A percentile compares a stretch with the other conserved stretches of the same genome.
Conservation (phyloP, 202 grass and related monocot genomes). For the Cymbopogon flexuosus region DNA sequence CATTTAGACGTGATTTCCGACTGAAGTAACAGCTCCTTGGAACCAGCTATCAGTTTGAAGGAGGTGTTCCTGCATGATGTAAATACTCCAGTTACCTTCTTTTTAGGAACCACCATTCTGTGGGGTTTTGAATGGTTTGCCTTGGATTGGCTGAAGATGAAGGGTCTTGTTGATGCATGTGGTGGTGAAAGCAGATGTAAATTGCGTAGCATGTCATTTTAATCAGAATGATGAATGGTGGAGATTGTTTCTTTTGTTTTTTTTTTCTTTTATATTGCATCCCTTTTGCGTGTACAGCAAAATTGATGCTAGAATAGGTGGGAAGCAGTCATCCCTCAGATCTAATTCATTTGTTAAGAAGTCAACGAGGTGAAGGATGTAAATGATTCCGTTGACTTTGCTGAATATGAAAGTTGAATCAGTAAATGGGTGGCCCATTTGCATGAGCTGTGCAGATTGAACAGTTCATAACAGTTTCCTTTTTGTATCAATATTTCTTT, state of each 20-base stretch:
- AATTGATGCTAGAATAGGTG: slow-evolving; percentile 39
- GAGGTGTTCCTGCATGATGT: slow-evolving; percentile 38
- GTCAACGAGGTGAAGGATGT: slow-evolving; percentile 28
- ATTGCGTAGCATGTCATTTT: slow-evolving; percentile 26
- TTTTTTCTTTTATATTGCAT: slow-evolving; percentile 1
- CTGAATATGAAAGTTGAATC: slow-evolving; percentile 1
- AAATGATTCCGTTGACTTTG: slow-evolving; percentile 42
- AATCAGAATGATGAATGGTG: slow-evolving; percentile 29
- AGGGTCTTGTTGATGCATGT: slow-evolving; percentile 37
- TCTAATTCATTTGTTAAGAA: slow-evolving; percentile 51
- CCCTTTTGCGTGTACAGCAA: slow-evolving; percentile 42
- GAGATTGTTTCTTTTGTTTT: not conserved
- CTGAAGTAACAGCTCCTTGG: slow-evolving; percentile 50
- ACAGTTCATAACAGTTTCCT: not conserved
- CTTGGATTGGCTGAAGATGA: slow-evolving; percentile 33
- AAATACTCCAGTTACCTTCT: slow-evolving; percentile 36
- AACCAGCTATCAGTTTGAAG: slow-evolving; percentile 20
- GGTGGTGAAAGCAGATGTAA: slow-evolving; percentile 34
- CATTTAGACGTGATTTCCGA: slow-evolving; percentile 87
- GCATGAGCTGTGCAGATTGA: not conserved
- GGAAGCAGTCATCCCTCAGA: slow-evolving; percentile 31
- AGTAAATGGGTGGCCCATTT: not conserved
- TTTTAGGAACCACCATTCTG: slow-evolving; percentile 34
- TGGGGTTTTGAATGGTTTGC: slow-evolving; percentile 5
- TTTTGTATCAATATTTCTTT: not conserved